Evolutionary conservation across 768 basidiomycete species (phyloP).

Genomic region (Tulasnella calospora): DNA sequence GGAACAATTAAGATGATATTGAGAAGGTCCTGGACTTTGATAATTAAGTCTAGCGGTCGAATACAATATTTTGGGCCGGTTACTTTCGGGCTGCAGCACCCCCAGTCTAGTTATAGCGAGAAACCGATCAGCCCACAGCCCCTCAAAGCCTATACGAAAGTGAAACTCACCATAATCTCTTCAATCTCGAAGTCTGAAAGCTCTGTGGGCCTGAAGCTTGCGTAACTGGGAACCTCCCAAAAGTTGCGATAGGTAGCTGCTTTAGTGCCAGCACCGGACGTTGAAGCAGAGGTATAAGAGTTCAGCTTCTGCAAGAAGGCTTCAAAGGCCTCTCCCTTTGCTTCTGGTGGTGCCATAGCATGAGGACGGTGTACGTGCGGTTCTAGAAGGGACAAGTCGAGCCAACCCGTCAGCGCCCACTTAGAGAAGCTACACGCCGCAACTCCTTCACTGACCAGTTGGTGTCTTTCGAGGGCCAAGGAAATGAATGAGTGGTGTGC

Average conservation of each 20-base stretch:
- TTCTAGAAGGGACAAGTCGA: slow-evolving; percentile 32
- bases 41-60: not conserved
- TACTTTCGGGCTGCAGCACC: slow-evolving; percentile 49
- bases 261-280: slow-evolving; percentile 29
- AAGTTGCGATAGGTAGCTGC: slow-evolving; percentile 21
- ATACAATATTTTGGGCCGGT: not conserved
- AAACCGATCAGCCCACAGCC: slow-evolving; percentile 13
- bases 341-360: slow-evolving; percentile 62
- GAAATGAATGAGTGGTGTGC: slow-evolving; percentile 49
- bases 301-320: slow-evolving; percentile 42
- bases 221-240: slow-evolving; percentile 68
- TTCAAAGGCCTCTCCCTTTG: slow-evolving; percentile 44
- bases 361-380: slow-evolving; percentile 49
- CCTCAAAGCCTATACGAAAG: not conserved
- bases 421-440: not conserved
- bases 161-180: slow-evolving; percentile 53
- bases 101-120: slow-evolving; percentile 48
- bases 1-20: slow-evolving; percentile 30
- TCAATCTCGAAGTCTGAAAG: slow-evolving; percentile 59
- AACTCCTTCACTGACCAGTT: slow-evolving; percentile 46
- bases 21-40: slow-evolving; percentile 30
- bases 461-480: slow-evolving; percentile 48
- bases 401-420: not conserved
- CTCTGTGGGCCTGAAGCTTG: slow-evolving; percentile 46
- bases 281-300: slow-evolving; percentile 26